phyloP scores from a whole-genome alignment of 805 yeast species.

The Ogataea trehaloabstinens region DNA sequence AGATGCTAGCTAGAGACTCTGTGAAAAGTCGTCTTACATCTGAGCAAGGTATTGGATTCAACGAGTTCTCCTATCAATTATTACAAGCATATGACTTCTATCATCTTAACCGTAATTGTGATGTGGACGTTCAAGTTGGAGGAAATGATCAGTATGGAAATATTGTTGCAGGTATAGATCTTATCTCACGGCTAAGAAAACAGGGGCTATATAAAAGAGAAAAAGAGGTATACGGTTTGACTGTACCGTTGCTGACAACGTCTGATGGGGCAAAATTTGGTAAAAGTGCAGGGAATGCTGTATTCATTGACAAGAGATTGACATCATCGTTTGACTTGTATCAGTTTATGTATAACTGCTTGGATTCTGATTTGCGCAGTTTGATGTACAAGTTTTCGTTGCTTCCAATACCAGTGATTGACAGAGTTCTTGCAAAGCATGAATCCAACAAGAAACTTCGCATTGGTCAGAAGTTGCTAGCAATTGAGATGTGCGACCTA shows the following conservation, averaged over 20 bases:
- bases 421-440: conserved; percentile 52
- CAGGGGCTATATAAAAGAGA: conserved; percentile 13
- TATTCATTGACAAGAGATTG: conserved; percentile 72
- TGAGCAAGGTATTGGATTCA: conserved; percentile 81
- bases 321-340: conserved; percentile 81
- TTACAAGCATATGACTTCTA: conserved; percentile 93
- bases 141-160: conserved; percentile 99
- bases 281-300: conserved; percentile 95
- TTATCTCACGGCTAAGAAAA: conserved; percentile 58
- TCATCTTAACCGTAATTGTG: conserved; percentile 60
- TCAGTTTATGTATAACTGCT: conserved; percentile 78
- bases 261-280: conserved; percentile 93
- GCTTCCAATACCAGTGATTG: conserved; percentile 62
- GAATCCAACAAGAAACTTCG: conserved; percentile 57
- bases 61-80: conserved; percentile 91
- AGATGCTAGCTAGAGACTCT: conserved; percentile 88
- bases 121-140: conserved; percentile 79
- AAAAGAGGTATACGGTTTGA: conserved; percentile 62
- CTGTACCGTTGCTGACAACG: conserved; percentile 87
- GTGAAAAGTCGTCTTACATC: conserved; percentile 70
- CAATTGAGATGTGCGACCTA: conserved; percentile 81
- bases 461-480: conserved; percentile 72
- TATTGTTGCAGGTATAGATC: conserved; percentile 91
- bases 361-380: conserved; percentile 70
- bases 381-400: conserved; percentile 78